phyloP scores from a whole-genome alignment of 2,329 filamentous ascomycete species.

The Aspergillus brunneoviolaceus region DNA sequence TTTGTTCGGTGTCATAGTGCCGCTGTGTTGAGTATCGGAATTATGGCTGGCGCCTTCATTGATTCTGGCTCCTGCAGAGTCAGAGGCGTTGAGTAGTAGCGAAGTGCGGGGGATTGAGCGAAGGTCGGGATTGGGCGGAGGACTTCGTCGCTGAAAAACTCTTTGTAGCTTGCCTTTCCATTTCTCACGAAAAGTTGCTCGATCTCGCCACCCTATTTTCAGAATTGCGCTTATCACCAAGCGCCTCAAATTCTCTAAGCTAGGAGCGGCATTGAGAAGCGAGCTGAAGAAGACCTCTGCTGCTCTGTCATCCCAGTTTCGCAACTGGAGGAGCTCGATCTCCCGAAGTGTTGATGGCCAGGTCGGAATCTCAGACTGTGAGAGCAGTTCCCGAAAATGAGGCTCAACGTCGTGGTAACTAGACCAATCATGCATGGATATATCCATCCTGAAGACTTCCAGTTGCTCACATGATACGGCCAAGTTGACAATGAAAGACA shows the following conservation, averaged over 20 bases:
- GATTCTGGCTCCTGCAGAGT: neutral
- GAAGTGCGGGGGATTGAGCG: slow-evolving; percentile 23
- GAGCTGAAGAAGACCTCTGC: slow-evolving; percentile 79
- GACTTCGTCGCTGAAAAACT: slow-evolving; percentile 41
- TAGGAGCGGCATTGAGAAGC: slow-evolving; percentile 67
- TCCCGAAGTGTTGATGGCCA: slow-evolving; percentile 74
- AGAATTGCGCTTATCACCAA: slow-evolving; percentile 76
- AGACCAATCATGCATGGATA: slow-evolving; percentile 73
- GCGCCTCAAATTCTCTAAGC: slow-evolving; percentile 65
- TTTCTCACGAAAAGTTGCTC: slow-evolving; percentile 73
- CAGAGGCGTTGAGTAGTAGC: slow-evolving; percentile 7
- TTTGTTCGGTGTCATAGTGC: slow-evolving; percentile 26
- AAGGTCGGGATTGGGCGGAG: slow-evolving; percentile 31
- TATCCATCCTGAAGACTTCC: slow-evolving; percentile 70
- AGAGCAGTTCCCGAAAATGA: slow-evolving; percentile 67
- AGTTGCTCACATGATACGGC: slow-evolving; percentile 68
- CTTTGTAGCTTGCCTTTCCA: slow-evolving; percentile 71
- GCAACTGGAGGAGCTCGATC: slow-evolving; percentile 74
- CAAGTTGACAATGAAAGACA: slow-evolving; percentile 71
- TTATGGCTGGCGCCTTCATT: slow-evolving; percentile 9
- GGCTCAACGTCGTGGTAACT: slow-evolving; percentile 70
- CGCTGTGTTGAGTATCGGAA: slow-evolving; percentile 18
- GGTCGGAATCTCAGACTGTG: slow-evolving; percentile 59
- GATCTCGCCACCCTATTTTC: slow-evolving; percentile 75
- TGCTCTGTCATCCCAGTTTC: slow-evolving; percentile 68